Evolutionary conservation across 306 rosid genomes (phyloP).

Genomic region (Albizia julibrissin): DNA sequence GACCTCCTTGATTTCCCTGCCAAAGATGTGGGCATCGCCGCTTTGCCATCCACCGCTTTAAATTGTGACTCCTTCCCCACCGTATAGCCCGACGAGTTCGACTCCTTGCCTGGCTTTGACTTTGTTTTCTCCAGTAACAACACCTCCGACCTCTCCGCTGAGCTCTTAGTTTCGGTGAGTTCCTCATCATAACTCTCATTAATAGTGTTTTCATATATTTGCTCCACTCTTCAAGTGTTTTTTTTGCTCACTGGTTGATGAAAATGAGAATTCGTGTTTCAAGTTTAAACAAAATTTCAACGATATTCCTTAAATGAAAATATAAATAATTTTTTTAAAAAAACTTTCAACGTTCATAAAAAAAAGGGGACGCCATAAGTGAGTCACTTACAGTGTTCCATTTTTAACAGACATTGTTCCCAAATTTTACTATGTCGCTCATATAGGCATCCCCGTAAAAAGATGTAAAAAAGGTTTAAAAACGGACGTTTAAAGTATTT

Average conservation of each 20-base stretch:
- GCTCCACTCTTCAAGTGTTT: not conserved
- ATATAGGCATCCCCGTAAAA: too few species aligned
- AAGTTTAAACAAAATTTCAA: not conserved
- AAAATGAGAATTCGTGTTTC: not conserved
- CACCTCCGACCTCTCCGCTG: constrained; percentile 82
- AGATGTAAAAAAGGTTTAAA: too few species aligned
- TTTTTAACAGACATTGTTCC: too few species aligned
- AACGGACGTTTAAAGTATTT: too few species aligned
- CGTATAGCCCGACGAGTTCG: constrained; percentile 58
- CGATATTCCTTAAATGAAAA: not conserved
- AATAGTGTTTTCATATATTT: too few species aligned
- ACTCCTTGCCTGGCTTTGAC: constrained; percentile 52
- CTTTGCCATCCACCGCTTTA: constrained; percentile 39
- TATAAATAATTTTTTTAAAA: too few species aligned
- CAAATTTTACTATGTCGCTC: too few species aligned
- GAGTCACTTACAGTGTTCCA: too few species aligned
- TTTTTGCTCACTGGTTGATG: not conserved
- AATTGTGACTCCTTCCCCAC: constrained; percentile 53
- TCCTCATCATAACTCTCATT: too few species aligned
- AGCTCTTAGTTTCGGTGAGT: constrained; percentile 92
- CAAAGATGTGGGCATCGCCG: constrained; percentile 57
- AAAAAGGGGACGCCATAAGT: too few species aligned
- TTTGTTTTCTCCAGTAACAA: constrained; percentile 63
- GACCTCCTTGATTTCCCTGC: constrained; percentile 82
- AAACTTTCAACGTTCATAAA: too few species aligned